phyloP scores from a whole-genome alignment of 2,329 filamentous ascomycete species.

The Pseudohalonectria lignicola region DNA sequence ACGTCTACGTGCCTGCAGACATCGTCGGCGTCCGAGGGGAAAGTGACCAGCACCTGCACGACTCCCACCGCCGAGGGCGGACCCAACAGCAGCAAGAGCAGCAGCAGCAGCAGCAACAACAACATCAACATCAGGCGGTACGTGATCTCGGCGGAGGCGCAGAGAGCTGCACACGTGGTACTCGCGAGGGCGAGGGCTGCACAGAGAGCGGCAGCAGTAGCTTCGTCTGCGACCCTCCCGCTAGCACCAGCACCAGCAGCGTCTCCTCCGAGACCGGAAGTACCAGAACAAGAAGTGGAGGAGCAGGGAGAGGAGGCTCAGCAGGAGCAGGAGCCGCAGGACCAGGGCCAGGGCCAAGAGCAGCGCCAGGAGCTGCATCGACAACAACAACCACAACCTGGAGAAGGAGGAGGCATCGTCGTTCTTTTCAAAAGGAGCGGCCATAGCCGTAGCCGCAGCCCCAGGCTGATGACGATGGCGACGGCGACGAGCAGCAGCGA shows the following conservation, averaged over 20 bases:
- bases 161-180: background rate
- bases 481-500: background rate
- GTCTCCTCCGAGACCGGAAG: too few relatives aligned
- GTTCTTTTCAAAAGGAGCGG: slow-evolving; percentile 6
- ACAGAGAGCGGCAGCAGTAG: background rate
- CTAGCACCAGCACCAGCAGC: background rate
- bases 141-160: background rate
- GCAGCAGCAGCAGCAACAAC: background rate
- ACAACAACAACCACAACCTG: too few relatives aligned
- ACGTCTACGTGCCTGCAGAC: slow-evolving; percentile 16
- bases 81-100: background rate
- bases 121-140: background rate
- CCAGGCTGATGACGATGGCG: too few relatives aligned
- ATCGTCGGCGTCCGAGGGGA: background rate
- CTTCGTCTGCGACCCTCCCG: background rate
- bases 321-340: background rate
- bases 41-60: background rate
- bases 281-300: too few relatives aligned
- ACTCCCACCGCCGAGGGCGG: background rate
- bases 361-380: background rate
- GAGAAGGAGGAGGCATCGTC: slow-evolving; percentile 11
- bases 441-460: too few relatives aligned
- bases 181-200: background rate
- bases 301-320: too few relatives aligned
- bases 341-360: background rate